Evolutionary conservation across 2,329 filamentous ascomycete genomes (phyloP), one percentile per base, ranked within the genome.

Genomic region (Pestalotiopsis sp.): DNA sequence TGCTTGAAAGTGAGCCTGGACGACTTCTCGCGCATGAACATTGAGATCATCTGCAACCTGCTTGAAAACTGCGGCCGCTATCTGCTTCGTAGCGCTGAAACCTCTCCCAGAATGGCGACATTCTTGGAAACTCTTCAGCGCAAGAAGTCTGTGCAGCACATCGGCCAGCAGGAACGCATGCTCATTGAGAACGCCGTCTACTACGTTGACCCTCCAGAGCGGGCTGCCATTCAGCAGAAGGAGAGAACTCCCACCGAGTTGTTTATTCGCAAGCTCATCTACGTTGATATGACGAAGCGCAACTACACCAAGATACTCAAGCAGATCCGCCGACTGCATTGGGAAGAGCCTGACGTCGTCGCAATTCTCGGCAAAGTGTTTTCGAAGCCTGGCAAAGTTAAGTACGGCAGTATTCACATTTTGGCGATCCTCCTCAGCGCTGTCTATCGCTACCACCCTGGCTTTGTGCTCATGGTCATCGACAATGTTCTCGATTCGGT

Each of bases 1-100:
- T 99, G 96, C 78, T 89, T 99, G 74, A 99, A 98, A 80, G 95
- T 99, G 79, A 97, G 95, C 73, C 83, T 99, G 36, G 96, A 99
- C 75, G 96, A 99, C 76, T 99, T 99, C 77, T 98, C 96, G 2
- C 90, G 95, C 70, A 98, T 98, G 93, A 99, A 99, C 76, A 98
- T 99, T 71, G 97, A 99, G 79, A 98, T 99, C 74, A 95, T 99
- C 71, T 97, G 95, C 76, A 97, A 97, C 76, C 85, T 99, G 36
- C 86, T 99, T 25, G 96, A 99, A 79, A 98, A 98, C 72, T 99
- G 97, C 76, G 96, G 96, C 58, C 90, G 96, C 20, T 99, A 98
- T 80, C 85, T 99, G 25, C 87, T 99, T 69, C 93, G 95, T 64
- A 98, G 96, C 73, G 91, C 94, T 0, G 95, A 98, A 71, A 98